Evolutionary conservation across 2,329 filamentous ascomycete genomes (phyloP), one percentile per base, ranked within the genome.

Genomic region (Bipolaris oryzae): DNA sequence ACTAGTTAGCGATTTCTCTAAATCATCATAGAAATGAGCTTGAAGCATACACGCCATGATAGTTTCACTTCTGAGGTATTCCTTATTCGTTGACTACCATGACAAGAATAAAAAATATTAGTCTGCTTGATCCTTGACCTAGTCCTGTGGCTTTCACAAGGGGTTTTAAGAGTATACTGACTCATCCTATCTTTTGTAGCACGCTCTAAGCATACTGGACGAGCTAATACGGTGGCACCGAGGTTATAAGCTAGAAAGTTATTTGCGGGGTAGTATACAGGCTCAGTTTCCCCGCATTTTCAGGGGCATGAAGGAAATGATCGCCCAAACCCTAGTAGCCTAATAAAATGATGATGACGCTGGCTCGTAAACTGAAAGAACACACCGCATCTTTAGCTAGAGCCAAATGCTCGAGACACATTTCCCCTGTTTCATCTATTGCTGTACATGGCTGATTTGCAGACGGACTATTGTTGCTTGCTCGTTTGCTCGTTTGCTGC

Each of bases 31-130:
- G 7, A 25, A 11, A 7, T 10, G 16, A 21, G 20, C 11, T 37
- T n/a, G 20, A 18, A 28, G 34, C 62, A 61, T 56, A 62, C 62
- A 51, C 2, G 55, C 57, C 60, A 64, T 62, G 6, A 10, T 44
- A 16, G 10, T 21, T 11, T n/a, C 5, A 47, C 5, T 16, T 28
- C 18, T 25, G 46, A 21, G 20, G 16, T 41, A 15, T 33, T 18
- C n/a, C 11, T 41, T 38, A 21, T 9, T n/a, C 25, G 20, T 20
- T 16, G 3, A 18, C 20, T 18, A 21, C 9, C n/a, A 21, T 11
- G 13, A 10, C 21, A 37, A 37, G 13, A n/a, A n/a, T 13, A 28
- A 6, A n/a, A 9, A 11, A n/a, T 35, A 13, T 3, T 9, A 1
- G 16, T 35, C 7, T 20, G 2, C 43, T 16, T 16, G 5, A 44